Percentiles rank a stretch among this genome's conserved stretches.
phyloP scores from a whole-genome alignment of 2,329 filamentous ascomycete species.

The Aphanocladium album region DNA sequence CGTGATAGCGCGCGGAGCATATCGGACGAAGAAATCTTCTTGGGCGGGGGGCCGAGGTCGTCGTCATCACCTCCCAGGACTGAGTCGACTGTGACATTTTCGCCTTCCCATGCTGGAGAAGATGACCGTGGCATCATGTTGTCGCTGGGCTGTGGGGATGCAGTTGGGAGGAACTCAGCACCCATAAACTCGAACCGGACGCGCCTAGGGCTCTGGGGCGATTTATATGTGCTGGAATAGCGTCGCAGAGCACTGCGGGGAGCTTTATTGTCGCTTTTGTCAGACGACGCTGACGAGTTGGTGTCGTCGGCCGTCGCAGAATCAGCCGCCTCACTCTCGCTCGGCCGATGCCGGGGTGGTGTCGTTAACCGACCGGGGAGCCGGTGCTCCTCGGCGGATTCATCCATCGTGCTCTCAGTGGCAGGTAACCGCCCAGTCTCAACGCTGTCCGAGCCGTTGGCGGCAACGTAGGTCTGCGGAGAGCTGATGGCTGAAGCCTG shows the following conservation, averaged over 20 bases:
- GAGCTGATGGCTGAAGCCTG: conserved; percentile 1
- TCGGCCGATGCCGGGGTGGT: not conserved
- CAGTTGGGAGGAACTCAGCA: conserved; percentile 55
- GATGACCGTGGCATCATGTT: conserved; percentile 24
- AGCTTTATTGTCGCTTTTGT: conserved; percentile 45
- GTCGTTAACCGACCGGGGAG: conserved; percentile 8
- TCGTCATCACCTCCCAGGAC: conserved; percentile 33
- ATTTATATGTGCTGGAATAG: conserved; percentile 47
- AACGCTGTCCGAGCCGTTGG: not conserved
- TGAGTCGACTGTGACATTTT: conserved; percentile 25
- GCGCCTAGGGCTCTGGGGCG: conserved; percentile 50
- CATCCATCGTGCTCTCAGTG: not conserved
- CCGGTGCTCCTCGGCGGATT: not conserved
- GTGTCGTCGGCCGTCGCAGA: conserved; percentile 22
- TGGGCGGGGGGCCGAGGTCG: conserved; percentile 36
- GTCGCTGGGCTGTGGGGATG: conserved; percentile 43
- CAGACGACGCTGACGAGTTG: conserved; percentile 46
- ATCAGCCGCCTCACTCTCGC: conserved; percentile 1
- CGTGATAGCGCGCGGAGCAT: conserved; percentile 48
- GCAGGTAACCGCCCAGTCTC: conserved; percentile 12
- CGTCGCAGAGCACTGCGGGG: conserved; percentile 55
- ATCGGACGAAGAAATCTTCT: conserved; percentile 53
- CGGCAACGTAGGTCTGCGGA: not conserved
- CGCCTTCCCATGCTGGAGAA: conserved; percentile 22
- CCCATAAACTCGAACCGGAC: conserved; percentile 60